A percentile compares a stretch with the other conserved stretches of the same genome.
Conservation (phyloP, 2,329 filamentous ascomycete genomes). For the Cadophora luteo-olivacea region DNA sequence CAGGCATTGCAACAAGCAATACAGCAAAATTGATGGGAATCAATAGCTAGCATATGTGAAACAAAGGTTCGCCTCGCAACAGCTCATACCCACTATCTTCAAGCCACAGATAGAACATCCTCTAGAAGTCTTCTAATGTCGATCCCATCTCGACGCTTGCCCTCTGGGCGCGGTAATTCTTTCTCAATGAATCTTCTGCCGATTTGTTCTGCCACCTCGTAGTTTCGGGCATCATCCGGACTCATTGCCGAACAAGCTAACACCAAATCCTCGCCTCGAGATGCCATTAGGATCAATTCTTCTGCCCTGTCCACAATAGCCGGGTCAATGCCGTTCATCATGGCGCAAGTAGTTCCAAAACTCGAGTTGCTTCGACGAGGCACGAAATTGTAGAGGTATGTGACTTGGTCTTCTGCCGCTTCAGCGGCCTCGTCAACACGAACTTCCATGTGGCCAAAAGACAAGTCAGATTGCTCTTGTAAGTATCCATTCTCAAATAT, state of each 20-base stretch:
- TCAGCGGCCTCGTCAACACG: constrained; percentile 59
- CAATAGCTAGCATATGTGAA: background rate
- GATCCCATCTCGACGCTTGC: constrained; percentile 27
- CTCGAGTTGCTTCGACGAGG: constrained; percentile 77
- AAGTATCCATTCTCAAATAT: constrained; percentile 73
- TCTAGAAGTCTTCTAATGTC: constrained; percentile 41
- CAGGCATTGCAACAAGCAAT: constrained; percentile 1
- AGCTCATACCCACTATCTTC: constrained; percentile 17
- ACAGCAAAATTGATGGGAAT: background rate
- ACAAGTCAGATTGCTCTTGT: constrained; percentile 54
- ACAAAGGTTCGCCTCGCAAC: constrained; percentile 25
- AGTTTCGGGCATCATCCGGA: constrained; percentile 64
- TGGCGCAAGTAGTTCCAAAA: constrained; percentile 86
- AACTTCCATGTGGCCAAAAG: constrained; percentile 76
- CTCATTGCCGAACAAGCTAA: constrained; percentile 74
- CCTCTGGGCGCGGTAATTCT: constrained; percentile 38
- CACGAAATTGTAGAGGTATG: constrained; percentile 75
- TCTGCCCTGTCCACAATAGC: constrained; percentile 78
- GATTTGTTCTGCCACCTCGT: constrained; percentile 70
- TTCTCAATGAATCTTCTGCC: constrained; percentile 63
- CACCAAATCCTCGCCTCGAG: constrained; percentile 77
- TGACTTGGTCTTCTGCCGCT: constrained; percentile 66
- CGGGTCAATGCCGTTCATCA: constrained; percentile 80
- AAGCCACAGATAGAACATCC: constrained; percentile 36
- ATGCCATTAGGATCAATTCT: constrained; percentile 70